Evolutionary conservation across 495 filamentous ascomycete genomes (phyloP).

Genomic region (Cudoniella acicularis): DNA sequence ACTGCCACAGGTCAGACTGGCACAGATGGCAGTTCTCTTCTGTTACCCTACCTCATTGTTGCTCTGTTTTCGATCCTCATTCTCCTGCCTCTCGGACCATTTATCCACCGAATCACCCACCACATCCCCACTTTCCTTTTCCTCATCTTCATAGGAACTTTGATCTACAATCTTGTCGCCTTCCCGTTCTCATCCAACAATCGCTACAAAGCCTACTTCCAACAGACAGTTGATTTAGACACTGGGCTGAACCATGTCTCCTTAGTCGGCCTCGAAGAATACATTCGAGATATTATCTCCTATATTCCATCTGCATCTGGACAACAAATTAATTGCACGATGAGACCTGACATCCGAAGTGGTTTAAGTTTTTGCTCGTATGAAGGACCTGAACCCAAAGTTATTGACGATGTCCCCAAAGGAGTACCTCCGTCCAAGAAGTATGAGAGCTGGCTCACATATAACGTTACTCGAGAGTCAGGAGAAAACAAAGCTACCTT

Average conservation of each 20-base stretch:
- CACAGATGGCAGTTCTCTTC: constrained; percentile 64
- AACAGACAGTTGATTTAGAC: constrained; percentile 77
- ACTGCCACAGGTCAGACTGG: constrained; percentile 75
- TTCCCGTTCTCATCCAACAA: constrained; percentile 82
- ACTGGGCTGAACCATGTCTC: constrained; percentile 63
- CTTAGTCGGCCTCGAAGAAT: constrained; percentile 68
- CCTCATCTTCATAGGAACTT: constrained; percentile 66
- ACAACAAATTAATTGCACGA: constrained; percentile 52
- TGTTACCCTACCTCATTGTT: constrained; percentile 68
- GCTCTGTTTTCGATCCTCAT: constrained; percentile 65
- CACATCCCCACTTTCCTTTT: constrained; percentile 78
- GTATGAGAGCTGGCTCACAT: constrained; percentile 58
- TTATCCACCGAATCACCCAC: constrained; percentile 80
- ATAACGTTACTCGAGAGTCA: constrained; percentile 48
- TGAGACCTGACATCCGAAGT: constrained; percentile 8
- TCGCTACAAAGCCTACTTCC: constrained; percentile 83
- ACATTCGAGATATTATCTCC: constrained; percentile 60
- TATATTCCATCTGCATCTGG: constrained; percentile 69
- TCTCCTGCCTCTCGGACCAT: constrained; percentile 75
- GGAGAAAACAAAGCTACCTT: constrained; percentile 47
- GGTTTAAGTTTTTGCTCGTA: constrained; percentile 67
- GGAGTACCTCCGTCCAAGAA: constrained; percentile 41
- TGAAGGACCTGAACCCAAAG: constrained; percentile 60
- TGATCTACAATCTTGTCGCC: constrained; percentile 82
- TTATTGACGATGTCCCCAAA: constrained; percentile 38